These are phyloP conservation scores for Botrytis squamosa DNA, from an alignment of 2,329 filamentous ascomycete species.

Conservation along the genomic window DNA sequence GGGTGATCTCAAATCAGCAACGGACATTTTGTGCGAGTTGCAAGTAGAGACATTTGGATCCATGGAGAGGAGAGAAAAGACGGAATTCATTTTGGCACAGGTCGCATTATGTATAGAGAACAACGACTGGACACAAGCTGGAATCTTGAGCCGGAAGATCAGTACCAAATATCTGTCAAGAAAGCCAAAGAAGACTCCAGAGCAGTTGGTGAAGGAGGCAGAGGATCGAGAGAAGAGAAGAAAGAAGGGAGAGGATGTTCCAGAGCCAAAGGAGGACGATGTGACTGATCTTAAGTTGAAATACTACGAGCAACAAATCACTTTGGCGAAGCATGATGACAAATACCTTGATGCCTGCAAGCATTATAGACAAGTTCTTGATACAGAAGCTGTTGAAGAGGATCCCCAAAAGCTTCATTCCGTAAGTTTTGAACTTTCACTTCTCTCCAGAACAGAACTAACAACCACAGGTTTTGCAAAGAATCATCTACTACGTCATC, in stretches of 20 bases:
- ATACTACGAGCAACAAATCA: slow-evolving; percentile 97
- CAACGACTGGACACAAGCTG: slow-evolving; percentile 93
- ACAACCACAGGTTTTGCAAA: slow-evolving; percentile 71
- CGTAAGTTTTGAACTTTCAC: slow-evolving; percentile 50
- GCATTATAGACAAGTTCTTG: slow-evolving; percentile 93
- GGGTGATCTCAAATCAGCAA: slow-evolving; percentile 84
- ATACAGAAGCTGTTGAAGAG: slow-evolving; percentile 92
- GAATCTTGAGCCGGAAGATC: slow-evolving; percentile 93
- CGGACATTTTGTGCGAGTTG: slow-evolving; percentile 92
- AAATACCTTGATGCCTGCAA: slow-evolving; percentile 99
- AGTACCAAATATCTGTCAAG: slow-evolving; percentile 88
- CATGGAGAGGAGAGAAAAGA: slow-evolving; percentile 97
- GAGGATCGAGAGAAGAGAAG: slow-evolving; percentile 86
- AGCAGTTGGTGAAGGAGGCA: slow-evolving; percentile 86
- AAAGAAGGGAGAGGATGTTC: slow-evolving; percentile 74
- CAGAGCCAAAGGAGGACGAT: slow-evolving; percentile 77
- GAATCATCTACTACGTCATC: slow-evolving; percentile 96
- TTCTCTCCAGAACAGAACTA: slow-evolving; percentile 22
- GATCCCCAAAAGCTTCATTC: slow-evolving; percentile 82
- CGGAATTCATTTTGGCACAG: slow-evolving; percentile 95
- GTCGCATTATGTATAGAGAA: slow-evolving; percentile 93
- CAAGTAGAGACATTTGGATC: slow-evolving; percentile 99
- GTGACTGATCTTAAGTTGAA: slow-evolving; percentile 93
- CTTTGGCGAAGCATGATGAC: slow-evolving; percentile 90
- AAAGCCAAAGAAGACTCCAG: slow-evolving; percentile 85